These are phyloP conservation scores for Rugonectria rugulosa DNA, from an alignment of 2,329 filamentous ascomycete genomes.

Conservation along the genomic window DNA sequence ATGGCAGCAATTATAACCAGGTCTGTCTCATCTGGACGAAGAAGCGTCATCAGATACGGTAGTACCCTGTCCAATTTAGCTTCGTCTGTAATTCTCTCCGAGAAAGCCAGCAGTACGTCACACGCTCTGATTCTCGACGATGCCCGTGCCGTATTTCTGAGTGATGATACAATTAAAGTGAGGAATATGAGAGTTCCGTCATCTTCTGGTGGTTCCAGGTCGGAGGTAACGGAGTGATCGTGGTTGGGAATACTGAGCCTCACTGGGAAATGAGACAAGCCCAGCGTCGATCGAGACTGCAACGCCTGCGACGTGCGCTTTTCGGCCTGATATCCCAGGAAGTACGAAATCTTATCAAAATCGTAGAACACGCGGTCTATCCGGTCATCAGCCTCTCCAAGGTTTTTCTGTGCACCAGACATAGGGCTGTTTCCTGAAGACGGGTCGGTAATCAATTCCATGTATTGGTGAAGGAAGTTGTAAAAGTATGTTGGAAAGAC, in stretches of 20 bases:
- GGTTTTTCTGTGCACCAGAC: slow-evolving; percentile 71
- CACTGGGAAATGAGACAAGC: slow-evolving; percentile 75
- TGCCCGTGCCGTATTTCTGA: slow-evolving; percentile 87
- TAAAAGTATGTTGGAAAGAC: slow-evolving; percentile 98
- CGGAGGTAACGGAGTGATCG: slow-evolving; percentile 71
- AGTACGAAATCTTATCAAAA: slow-evolving; percentile 97
- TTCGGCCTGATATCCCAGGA: slow-evolving; percentile 77
- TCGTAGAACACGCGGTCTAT: slow-evolving; percentile 94
- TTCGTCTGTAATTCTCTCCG: slow-evolving; percentile 91
- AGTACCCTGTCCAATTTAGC: slow-evolving; percentile 93
- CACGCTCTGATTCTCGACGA: slow-evolving; percentile 89
- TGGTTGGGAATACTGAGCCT: slow-evolving; percentile 88
- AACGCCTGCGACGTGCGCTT: slow-evolving; percentile 43
- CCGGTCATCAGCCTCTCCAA: slow-evolving; percentile 88
- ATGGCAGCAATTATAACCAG: slow-evolving; percentile 86
- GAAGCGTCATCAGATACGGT: slow-evolving; percentile 84
- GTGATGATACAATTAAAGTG: slow-evolving; percentile 84
- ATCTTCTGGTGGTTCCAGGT: slow-evolving; percentile 71
- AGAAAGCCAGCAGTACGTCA: slow-evolving; percentile 89
- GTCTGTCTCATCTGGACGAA: slow-evolving; percentile 79
- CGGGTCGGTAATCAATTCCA: slow-evolving; percentile 93
- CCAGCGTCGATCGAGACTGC: slow-evolving; percentile 51
- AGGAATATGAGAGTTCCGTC: slow-evolving; percentile 94
- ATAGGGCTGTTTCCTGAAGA: slow-evolving; percentile 79
- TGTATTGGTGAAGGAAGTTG: slow-evolving; percentile 96